Base-by-base conservation (phyloP, 805 yeast species). In the Hyphopichia homilentoma region DNA sequence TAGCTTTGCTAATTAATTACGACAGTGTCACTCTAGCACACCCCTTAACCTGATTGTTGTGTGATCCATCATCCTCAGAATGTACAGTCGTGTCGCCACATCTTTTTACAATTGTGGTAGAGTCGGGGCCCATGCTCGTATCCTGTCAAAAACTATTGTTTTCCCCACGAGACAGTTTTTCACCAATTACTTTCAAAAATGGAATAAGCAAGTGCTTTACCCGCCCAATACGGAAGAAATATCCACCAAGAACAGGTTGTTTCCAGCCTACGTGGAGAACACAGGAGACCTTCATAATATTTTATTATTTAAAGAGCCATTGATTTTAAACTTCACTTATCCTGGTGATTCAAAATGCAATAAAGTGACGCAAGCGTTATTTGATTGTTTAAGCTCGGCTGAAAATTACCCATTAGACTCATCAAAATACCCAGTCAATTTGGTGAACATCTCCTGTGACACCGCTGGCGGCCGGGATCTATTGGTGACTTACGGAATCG, bases 381-480 rank as follows among this genome's bases (percentile, higher is more conserved):
- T 54, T 36, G 50, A 54, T 21, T 38, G 54, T 3, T 38, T 57
- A 12, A 42, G 57, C 12, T 37, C 54, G 32, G 43, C 44, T 32
- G 35, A 32, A 11, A 47, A 41, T 21, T 55, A 50, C 39, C 61
- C 62, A 3, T 72, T 78, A 28, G 72, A 68, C 27, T 35, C 40
- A 7, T 67, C 71, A 36, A 59, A 58, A 26, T 35, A 29, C 23
- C 52, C 59, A 4, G 67, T 84, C 21, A 75, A 77, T 45, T 62
- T 78, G 61, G 93, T 81, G 6, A 88, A 82, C 48, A 71, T 84
- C 12, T 84, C 84, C 46, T 66, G 79, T 21, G 93, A 84, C 48
- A 75, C 76, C 39, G 72, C 70, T 7, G 87, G 73, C 2, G 79
- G 81, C 15, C 67, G 70, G 29, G 84, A 75, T 7, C 57, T 84